Base-by-base conservation (phyloP, 2,329 filamentous ascomycete species). In the Fusarium udum region DNA sequence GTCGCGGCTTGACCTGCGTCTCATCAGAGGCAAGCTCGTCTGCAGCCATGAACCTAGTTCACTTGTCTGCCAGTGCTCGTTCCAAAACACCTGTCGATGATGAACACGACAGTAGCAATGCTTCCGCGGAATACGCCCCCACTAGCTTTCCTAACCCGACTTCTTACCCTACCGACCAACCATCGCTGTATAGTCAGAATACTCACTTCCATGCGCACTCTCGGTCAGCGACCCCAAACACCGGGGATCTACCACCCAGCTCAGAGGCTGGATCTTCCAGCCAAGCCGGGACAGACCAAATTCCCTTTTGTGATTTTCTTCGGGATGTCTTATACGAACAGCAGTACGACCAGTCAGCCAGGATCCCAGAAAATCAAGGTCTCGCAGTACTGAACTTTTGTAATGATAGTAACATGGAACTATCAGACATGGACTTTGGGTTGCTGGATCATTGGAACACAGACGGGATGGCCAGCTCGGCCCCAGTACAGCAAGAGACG, bases 341-440 rank as follows among this genome's bases (percentile, higher is more conserved):
- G 42, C 80, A 83, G 4, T 72, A 83, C 31, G 80, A 83, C 31
- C 63, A 73, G 8, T 68, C 80, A 13, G 71, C 79, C n/a, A 82
- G 80, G 59, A 65, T 81, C 7, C 78, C 78, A n/a, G 83, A 84
- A 62, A 75, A 79, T 8, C 84, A 85, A 61, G 84, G 83, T 1
- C 79, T 85, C 20, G 82, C 82, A 24, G 82, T 88, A 8, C 77
- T 88, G 13, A 83, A 88, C 71, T 88, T 88, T 70, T 87, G 85
- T 68, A 83, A 86, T 59, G 83, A 88, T 64, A 80, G 79, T 52
- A 86, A 84, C 63, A 78, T 88, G 36, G 86, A 88, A 52, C 80
- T 89, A 28, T 87, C 84, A 16, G 87, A 88, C 22, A 79, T 86
- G 36, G 87, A 89, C 72, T 88, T 88, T 76, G 84, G 84, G 2